Percentiles rank a stretch among this genome's conserved stretches.
phyloP scores from a whole-genome alignment of 2,329 filamentous ascomycete genomes.

The Fusarium metavorans region DNA sequence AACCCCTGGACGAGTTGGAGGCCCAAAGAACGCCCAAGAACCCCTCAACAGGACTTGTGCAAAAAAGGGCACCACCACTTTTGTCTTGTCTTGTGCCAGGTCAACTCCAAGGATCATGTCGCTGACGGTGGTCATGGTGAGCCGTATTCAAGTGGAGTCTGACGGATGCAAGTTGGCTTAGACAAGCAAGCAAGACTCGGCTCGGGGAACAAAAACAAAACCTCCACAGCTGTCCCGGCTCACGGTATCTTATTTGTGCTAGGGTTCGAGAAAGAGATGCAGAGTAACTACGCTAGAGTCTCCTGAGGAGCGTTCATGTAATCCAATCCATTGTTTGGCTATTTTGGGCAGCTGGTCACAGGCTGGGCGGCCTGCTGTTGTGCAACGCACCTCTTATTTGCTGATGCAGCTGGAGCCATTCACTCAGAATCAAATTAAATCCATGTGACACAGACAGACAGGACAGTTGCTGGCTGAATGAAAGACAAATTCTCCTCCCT shows the following conservation, averaged over 20 bases:
- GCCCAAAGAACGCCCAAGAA: slow-evolving; percentile 2
- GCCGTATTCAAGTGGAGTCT: slow-evolving; percentile 6
- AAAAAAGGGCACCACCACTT: background rate
- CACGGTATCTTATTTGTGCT: background rate
- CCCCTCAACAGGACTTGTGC: slow-evolving; percentile 1
- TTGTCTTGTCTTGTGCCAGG: background rate
- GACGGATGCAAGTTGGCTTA: background rate
- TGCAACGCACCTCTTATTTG: background rate
- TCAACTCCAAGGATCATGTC: background rate
- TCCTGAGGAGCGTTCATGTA: background rate
- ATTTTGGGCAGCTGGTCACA: background rate
- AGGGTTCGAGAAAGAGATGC: background rate
- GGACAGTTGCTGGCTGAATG: background rate
- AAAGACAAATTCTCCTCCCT: slow-evolving; percentile 3
- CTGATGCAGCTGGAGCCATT: background rate
- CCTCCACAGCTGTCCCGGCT: background rate
- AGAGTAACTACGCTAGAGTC: background rate
- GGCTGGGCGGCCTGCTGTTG: background rate
- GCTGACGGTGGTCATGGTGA: slow-evolving; percentile 6
- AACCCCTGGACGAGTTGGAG: background rate
- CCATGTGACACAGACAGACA: background rate
- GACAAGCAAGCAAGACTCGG: background rate
- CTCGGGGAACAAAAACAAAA: background rate
- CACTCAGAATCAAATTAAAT: background rate
- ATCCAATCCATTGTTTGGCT: background rate